Base-by-base conservation (phyloP, 345 rosid species). In the Erysimum cheiranthoides region DNA sequence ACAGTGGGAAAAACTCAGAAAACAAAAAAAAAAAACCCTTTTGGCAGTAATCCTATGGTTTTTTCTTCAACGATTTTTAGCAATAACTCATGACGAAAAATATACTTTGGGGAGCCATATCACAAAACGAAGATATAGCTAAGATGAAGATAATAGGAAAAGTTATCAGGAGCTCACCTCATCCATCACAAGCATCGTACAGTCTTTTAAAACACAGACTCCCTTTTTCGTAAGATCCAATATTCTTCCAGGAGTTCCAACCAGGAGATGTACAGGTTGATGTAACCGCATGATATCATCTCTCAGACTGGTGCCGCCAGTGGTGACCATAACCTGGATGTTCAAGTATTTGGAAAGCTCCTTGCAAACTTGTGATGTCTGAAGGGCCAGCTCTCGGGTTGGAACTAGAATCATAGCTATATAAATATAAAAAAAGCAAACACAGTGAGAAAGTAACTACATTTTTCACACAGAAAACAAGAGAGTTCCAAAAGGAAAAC, bases 241-340 rank as follows among this genome's bases (percentile, higher is more conserved):
- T 67, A 93, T 93, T 79, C 99, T 91, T 81, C 99, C 99, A 27
- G 98, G 99, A 70, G 99, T 96, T 67, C 99, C 99, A 81, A 96
- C 98, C 64, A 96, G 88, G 8, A 96, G 83, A 86, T 96, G 98
- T 0, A 96, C 98, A 18, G 99, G 99, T 69, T 96, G 99, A 81
- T 96, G 88, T 77, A 96, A 79, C 30, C 99, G 94, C 98, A 96
- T 93, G 71, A 96, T 93, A 84, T 96, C 99, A 87, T 96, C 99
- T 87, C 90, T 96, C 50, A 96, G 85, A 82, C 99, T 96, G 59
- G 99, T 96, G 67, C 99, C 99, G 10, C 99, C 99, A 9, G 99
- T 96, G 58, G 99, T 96, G 53, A 93, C 98, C 99, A 93, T 96
- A 51, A 96, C 95, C 82, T 93, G 96, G 77, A 96, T 91, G 68